Conservation (phyloP, 192 early-diverging fungal species). For the Rhizoclosmatium globosum region DNA sequence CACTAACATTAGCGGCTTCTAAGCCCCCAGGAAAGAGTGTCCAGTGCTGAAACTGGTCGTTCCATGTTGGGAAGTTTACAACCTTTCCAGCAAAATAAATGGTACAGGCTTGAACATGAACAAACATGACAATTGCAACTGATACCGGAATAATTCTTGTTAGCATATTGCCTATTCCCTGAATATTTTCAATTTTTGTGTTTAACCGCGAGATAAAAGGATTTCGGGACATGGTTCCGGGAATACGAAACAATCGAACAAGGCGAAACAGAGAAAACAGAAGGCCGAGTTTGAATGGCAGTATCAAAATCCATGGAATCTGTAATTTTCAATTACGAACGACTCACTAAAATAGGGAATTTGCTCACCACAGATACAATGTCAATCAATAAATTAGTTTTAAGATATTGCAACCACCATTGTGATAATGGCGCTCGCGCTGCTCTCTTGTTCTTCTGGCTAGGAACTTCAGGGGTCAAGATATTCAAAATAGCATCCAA, state of each 20-base stretch:
- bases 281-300: not conserved
- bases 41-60: not conserved
- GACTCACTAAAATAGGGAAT: not conserved
- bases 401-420: slow-evolving; percentile 15
- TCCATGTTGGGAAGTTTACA: not conserved
- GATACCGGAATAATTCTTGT: slow-evolving; percentile 10
- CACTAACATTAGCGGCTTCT: not conserved
- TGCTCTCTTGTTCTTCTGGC: not conserved
- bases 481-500: slow-evolving; percentile 10
- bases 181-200: slow-evolving; percentile 10
- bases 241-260: not conserved
- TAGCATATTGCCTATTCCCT: slow-evolving; percentile 24
- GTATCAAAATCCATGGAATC: slow-evolving; percentile 7
- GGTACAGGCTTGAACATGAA: slow-evolving; percentile 42
- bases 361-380: slow-evolving; percentile 3
- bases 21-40: slow-evolving; percentile 1
- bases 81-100: slow-evolving; percentile 23
- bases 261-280: not conserved
- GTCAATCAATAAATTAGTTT: slow-evolving; percentile 13
- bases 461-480: not conserved
- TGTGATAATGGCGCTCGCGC: not conserved
- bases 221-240: not conserved
- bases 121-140: slow-evolving; percentile 9
- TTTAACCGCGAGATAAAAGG: not conserved
- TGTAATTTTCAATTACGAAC: not conserved